Evolutionary conservation across 768 basidiomycete genomes (phyloP).

Genomic region (Boletus bicolor): DNA sequence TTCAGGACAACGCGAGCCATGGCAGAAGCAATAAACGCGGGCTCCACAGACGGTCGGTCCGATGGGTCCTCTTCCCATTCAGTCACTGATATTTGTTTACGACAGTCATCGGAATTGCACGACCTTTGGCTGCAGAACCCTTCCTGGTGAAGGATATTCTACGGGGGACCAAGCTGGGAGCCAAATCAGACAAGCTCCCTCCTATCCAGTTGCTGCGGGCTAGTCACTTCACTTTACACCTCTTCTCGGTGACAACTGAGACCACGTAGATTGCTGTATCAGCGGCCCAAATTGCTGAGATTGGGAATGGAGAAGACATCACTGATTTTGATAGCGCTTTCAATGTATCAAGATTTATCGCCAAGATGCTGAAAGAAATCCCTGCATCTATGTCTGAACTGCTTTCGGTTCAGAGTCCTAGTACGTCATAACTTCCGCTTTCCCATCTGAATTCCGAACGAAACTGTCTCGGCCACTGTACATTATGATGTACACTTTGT

Average conservation of each 20-base stretch:
- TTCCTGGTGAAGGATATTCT: slow-evolving; percentile 29
- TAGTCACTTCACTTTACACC: neutral
- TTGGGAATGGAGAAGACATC: slow-evolving; percentile 33
- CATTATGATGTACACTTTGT: slow-evolving; percentile 6
- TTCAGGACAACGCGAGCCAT: slow-evolving; percentile 29
- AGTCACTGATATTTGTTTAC: neutral
- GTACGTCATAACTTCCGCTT: neutral
- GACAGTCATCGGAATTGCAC: slow-evolving; percentile 30
- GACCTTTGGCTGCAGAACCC: slow-evolving; percentile 31
- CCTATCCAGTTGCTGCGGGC: slow-evolving; percentile 36
- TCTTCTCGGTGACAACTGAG: neutral
- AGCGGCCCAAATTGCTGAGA: slow-evolving; percentile 32
- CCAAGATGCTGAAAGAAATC: slow-evolving; percentile 30
- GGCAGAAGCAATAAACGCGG: slow-evolving; percentile 24
- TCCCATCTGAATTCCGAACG: neutral
- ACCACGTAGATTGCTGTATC: slow-evolving; percentile 28
- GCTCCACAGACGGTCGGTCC: slow-evolving; percentile 28
- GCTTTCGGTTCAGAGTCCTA: slow-evolving; percentile 16
- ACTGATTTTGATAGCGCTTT: slow-evolving; percentile 31
- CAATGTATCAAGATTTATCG: slow-evolving; percentile 32
- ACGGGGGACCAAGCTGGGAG: slow-evolving; percentile 20
- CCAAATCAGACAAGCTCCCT: slow-evolving; percentile 32
- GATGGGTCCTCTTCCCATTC: neutral
- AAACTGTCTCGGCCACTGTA: neutral
- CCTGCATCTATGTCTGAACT: slow-evolving; percentile 31